Evolutionary conservation across 257 asterid species (phyloP), one percentile per base, ranked within the genome.

Genomic region (Craterostigma plantagineum): DNA sequence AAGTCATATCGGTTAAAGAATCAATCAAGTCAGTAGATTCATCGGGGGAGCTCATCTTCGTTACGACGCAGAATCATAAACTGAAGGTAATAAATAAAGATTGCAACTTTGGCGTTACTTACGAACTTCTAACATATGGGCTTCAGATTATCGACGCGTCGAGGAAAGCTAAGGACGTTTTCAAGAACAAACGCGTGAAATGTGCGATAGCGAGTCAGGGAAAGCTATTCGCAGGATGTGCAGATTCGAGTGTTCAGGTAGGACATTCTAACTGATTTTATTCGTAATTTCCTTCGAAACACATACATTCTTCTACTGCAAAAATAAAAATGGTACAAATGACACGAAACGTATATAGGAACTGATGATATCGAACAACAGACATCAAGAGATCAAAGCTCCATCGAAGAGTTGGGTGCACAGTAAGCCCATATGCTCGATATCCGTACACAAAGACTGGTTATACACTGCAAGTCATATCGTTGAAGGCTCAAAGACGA

Each of bases 161-260:
- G 14, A 68, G 96, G 58, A 76, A 75, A 56, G 56, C 60, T 11
- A 73, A 17, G 35, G 81, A 75, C 34, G 38, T 69, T 46, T 65
- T 81, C 59, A 78, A 71, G 71, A 69, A 70, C 51, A 86, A 76
- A 51, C 72, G 74, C 8, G 76, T 75, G 51, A 81, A 76, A 65
- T 61, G 83, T 66, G 50, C 69, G 44, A 68, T 34, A 33, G 71
- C 60, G 13, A 51, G 58, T 13, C 72, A 78, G 18, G 94, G 96
- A 54, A 86, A 81, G 63, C 60, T 78, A 45, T 86, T 72, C 10
- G 77, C 61, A 7, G 96, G 96, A 57, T 77, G 96, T 67, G 39
- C 38, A 39, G 94, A 86, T 53, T 86, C 96, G 46, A 81, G 96
- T 52, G 63, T 86, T 48, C 77, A 73, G 82, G 90, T 76, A 42